A percentile compares a stretch with the other conserved stretches of the same genome.
These are phyloP conservation scores for Aspergillus intermedius DNA, from an alignment of 2,329 filamentous ascomycete genomes.

Conservation along the genomic window DNA sequence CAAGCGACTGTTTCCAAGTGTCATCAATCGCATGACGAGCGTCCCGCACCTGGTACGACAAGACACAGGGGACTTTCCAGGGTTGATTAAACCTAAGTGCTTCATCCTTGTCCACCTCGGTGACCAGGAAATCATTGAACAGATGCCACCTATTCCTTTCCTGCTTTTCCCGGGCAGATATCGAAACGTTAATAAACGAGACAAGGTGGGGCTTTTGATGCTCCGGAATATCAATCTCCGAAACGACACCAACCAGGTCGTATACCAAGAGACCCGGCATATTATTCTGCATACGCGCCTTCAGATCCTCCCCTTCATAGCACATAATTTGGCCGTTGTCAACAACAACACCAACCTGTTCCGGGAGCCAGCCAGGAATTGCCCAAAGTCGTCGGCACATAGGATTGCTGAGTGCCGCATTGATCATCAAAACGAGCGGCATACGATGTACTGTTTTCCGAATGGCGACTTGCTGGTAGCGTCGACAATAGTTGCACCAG, in stretches of 20 bases:
- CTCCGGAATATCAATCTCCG: conserved; percentile 80
- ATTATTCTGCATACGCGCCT: conserved; percentile 69
- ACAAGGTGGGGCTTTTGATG: conserved; percentile 87
- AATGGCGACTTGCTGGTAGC: conserved; percentile 82
- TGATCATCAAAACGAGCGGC: conserved; percentile 81
- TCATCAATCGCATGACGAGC: conserved; percentile 77
- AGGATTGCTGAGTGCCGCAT: conserved; percentile 65
- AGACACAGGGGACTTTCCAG: conserved; percentile 88
- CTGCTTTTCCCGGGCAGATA: conserved; percentile 40
- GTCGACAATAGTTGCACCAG: conserved; percentile 86
- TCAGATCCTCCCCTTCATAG: conserved; percentile 86
- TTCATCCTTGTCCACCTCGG: conserved; percentile 70
- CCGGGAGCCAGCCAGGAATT: conserved; percentile 81
- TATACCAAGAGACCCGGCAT: conserved; percentile 80
- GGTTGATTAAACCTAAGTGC: conserved; percentile 80
- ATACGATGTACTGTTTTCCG: conserved; percentile 76
- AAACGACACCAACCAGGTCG: conserved; percentile 81
- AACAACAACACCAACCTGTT: conserved; percentile 87
- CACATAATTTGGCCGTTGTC: conserved; percentile 90
- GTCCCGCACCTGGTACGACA: conserved; percentile 77
- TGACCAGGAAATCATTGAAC: conserved; percentile 95
- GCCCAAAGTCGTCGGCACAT: conserved; percentile 73
- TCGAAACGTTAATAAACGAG: conserved; percentile 74
- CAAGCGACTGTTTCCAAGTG: conserved; percentile 76
- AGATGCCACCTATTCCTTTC: conserved; percentile 77